Base-by-base conservation (phyloP, 495 filamentous ascomycete species). In the Diplogelasinospora grovesii region DNA sequence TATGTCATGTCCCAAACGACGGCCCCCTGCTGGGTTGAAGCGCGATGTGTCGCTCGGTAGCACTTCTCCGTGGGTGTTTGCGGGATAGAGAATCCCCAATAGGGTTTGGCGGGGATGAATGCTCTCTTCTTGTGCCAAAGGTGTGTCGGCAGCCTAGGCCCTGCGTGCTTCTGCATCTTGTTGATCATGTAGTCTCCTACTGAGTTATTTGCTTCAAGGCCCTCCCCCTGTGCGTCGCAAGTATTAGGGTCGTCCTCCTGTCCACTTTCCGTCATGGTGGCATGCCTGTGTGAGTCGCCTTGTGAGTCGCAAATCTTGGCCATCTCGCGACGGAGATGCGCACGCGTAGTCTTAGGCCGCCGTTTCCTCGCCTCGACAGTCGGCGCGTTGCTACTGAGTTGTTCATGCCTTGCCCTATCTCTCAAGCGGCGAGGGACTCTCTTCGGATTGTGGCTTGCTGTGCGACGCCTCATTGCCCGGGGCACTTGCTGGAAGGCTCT, bases 1-100 rank as follows among this genome's bases (percentile, higher is more conserved):
- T 95, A 98, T 54, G 89, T 96, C 76, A 79, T 87, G 65, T 98
- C 92, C 90, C 93, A 98, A 8, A 90, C 73, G 13, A 81, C 69
- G 13, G 77, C 78, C 9, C 73, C 69, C 36, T 67, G 66, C 27
- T 71, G 67, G 28, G 61, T 63, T 24, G 71, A 74, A n/a, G 89
- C 85, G 25, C 93, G 74, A 64, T 96, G 89, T 2, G 86, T 92
- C 25, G 83, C 78, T 14, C 92, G 70, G 60, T 95, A 95, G 38
- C 80, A 81, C 64, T 98, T 98, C 53, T 87, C 80, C 2, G 83
- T 90, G 1, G 89, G 86, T 23, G 81, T 84, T 31, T 94, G 55
- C 0, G 89, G 86, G 20, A 98, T 60, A 0, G 86, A 76, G 61
- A 96, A 96, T 27, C 89, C 74, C 92, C 92, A 98, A 18, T 93